phyloP scores from a whole-genome alignment of 2,329 filamentous ascomycete species.

The Moelleriella libera region DNA sequence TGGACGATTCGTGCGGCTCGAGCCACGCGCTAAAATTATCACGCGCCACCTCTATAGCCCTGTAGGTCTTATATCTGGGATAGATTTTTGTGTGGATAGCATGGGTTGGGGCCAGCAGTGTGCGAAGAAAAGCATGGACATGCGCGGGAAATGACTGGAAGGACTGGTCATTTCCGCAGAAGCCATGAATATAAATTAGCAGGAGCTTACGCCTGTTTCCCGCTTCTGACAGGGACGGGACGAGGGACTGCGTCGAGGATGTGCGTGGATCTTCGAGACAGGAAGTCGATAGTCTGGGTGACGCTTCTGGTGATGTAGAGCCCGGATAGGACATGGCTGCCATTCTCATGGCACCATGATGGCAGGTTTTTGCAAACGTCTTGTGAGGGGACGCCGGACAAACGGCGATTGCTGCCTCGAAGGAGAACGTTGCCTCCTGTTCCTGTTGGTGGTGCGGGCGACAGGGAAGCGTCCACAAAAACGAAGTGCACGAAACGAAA shows the following conservation, averaged over 20 bases:
- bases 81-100: slow-evolving; percentile 79
- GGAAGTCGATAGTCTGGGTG: background rate
- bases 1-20: slow-evolving; percentile 56
- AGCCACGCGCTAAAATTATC: slow-evolving; percentile 80
- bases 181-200: slow-evolving; percentile 77
- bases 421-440: too few relatives aligned
- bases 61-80: slow-evolving; percentile 64
- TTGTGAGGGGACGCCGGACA: too few relatives aligned
- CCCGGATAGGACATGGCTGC: background rate
- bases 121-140: slow-evolving; percentile 60
- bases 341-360: too few relatives aligned
- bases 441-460: too few relatives aligned
- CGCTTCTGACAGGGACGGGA: slow-evolving; percentile 11
- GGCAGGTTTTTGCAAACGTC: too few relatives aligned
- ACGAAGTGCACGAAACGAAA: too few relatives aligned
- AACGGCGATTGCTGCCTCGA: too few relatives aligned
- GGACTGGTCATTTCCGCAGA: slow-evolving; percentile 76
- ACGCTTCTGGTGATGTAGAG: background rate
- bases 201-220: slow-evolving; percentile 44
- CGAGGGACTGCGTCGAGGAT: slow-evolving; percentile 32
- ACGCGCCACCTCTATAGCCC: slow-evolving; percentile 55
- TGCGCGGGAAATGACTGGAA: slow-evolving; percentile 83
- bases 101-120: slow-evolving; percentile 56
- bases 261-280: slow-evolving; percentile 26
- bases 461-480: too few relatives aligned